Conservation (phyloP, 2,329 filamentous ascomycete genomes). For the Aspergillaceae sp. region DNA sequence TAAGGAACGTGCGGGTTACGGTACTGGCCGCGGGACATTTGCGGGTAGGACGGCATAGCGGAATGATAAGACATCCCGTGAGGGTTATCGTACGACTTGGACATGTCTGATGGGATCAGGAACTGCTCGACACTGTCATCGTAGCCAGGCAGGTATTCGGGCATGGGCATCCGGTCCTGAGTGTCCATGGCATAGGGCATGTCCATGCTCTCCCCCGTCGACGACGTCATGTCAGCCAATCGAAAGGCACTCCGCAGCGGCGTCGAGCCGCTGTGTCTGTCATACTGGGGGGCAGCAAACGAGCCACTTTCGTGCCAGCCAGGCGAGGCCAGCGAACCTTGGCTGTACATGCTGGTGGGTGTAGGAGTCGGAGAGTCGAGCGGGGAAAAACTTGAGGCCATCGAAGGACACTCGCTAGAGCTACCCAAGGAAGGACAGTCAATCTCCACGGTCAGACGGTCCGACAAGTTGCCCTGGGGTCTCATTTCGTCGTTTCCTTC, state of each 20-base stretch:
- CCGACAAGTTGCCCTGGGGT: constrained; percentile 21
- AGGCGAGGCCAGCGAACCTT: constrained; percentile 29
- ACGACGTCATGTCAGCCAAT: constrained; percentile 26
- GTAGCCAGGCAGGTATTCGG: constrained; percentile 30
- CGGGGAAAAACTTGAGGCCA: constrained; percentile 33
- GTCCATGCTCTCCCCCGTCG: constrained; percentile 18
- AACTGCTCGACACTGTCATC: constrained; percentile 32
- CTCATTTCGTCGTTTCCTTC: constrained; percentile 30
- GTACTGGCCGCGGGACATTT: constrained; percentile 28
- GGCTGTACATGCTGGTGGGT: constrained; percentile 32
- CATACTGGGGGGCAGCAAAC: constrained; percentile 21
- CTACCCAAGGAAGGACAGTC: constrained; percentile 29
- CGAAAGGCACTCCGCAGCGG: constrained; percentile 29
- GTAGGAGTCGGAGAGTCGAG: constrained; percentile 34
- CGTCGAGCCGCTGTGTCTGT: constrained; percentile 20
- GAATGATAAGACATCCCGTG: constrained; percentile 25
- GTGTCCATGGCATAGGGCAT: constrained; percentile 22
- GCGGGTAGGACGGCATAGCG: constrained; percentile 26
- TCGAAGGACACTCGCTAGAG: constrained; percentile 33
- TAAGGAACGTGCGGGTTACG: constrained; percentile 19
- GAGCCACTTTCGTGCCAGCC: constrained; percentile 26
- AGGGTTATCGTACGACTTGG: constrained; percentile 27
- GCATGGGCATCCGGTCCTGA: constrained; percentile 26
- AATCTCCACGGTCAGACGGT: constrained; percentile 29
- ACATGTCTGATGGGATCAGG: constrained; percentile 28